phyloP scores from a whole-genome alignment of 495 filamentous ascomycete genomes.

The Penicillium cinerascens region DNA sequence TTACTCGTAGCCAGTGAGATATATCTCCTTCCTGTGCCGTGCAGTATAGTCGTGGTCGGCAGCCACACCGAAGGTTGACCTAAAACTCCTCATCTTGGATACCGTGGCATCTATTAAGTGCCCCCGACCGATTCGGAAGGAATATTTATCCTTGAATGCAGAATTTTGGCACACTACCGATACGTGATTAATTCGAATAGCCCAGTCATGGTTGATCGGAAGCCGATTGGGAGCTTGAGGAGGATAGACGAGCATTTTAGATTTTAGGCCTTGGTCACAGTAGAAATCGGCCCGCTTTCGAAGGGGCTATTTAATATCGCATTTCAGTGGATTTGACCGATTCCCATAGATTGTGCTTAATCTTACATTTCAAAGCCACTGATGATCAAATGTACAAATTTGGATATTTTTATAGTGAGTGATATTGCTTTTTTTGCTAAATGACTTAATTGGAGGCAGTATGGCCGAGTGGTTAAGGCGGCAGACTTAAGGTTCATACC shows the following conservation, averaged over 20 bases:
- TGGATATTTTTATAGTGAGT: neutral
- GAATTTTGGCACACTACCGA: too few species aligned
- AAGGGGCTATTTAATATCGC: neutral
- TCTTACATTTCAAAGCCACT: neutral
- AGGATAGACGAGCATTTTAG: neutral
- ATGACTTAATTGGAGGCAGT: neutral
- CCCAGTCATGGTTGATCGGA: neutral
- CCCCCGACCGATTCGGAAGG: too few species aligned
- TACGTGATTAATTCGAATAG: too few species aligned
- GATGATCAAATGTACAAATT: neutral
- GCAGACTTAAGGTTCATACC: neutral
- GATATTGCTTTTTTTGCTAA: neutral
- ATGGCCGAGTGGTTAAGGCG: neutral
- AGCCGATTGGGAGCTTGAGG: neutral
- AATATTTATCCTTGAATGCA: neutral
- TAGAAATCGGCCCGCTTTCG: neutral
- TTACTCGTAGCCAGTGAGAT: too few species aligned
- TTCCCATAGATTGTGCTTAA: neutral
- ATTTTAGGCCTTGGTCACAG: neutral
- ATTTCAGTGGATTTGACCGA: neutral
- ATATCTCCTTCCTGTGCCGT: neutral
- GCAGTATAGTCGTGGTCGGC: neutral
- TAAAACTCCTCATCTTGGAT: too few species aligned
- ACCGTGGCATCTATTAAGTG: too few species aligned
- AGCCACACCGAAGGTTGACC: too few species aligned